These are phyloP conservation scores for Groenewaldozyma salmanticensis DNA, from an alignment of 805 yeast genomes.

Conservation along the genomic window DNA sequence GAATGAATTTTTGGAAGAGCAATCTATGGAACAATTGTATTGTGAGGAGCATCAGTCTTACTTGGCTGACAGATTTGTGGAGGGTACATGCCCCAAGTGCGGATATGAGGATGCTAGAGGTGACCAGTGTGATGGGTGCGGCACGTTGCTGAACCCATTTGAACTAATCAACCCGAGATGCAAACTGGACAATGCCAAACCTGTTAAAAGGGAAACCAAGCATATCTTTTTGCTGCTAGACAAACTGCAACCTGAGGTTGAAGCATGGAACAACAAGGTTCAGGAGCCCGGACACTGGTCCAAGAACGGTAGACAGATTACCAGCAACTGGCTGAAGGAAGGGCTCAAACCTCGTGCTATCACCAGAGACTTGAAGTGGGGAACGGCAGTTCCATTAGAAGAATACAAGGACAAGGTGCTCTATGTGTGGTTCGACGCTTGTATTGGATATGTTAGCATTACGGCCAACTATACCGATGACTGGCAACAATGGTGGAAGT, in stretches of 20 bases:
- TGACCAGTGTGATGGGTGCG: constrained; percentile 98
- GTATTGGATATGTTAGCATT: constrained; percentile 92
- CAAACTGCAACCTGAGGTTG: constrained; percentile 68
- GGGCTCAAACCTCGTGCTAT: constrained; percentile 92
- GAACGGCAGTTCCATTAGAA: constrained; percentile 92
- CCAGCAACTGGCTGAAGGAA: constrained; percentile 87
- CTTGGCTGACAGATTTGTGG: constrained; percentile 93
- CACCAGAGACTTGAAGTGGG: constrained; percentile 96
- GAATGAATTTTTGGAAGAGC: constrained; percentile 79
- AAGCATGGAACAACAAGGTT: constrained; percentile 61
- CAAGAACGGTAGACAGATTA: constrained; percentile 78
- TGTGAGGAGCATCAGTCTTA: constrained; percentile 86
- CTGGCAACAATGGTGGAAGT: constrained; percentile 92
- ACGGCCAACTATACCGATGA: constrained; percentile 81
- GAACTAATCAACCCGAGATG: constrained; percentile 93
- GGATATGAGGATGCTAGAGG: constrained; percentile 96
- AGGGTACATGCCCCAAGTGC: constrained; percentile 96
- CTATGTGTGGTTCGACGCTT: constrained; percentile 98
- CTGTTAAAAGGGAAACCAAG: constrained; percentile 69
- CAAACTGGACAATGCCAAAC: constrained; percentile 78
- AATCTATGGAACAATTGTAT: constrained; percentile 79
- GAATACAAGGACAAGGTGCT: constrained; percentile 81
- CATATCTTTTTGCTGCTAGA: constrained; percentile 80
- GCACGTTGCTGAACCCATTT: constrained; percentile 77
- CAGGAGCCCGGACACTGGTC: constrained; percentile 81